Base-by-base conservation (phyloP, 768 basidiomycete genomes). In the Auriculariales sp. region DNA sequence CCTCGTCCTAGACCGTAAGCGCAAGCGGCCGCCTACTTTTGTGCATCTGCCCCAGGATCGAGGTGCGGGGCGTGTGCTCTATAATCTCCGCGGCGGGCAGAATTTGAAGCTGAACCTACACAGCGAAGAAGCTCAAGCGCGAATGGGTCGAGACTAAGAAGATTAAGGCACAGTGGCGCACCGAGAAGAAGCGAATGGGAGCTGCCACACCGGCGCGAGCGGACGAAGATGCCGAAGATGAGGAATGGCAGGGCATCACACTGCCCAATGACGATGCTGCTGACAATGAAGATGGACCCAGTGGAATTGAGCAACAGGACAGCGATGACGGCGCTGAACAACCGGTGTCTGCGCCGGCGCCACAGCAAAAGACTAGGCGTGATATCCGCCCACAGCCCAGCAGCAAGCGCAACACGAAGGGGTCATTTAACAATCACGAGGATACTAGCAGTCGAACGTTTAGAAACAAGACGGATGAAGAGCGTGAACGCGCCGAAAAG, bases 81-180 rank as follows among this genome's bases (percentile, higher is more conserved):
- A n/a, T n/a, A 33, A 19, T 51, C 36, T 48, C 17, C 32, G 42
- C 45, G 47, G 11, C 30, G 29, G 15, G 19, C 46, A 24, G 25
- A 35, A 32, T 48, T 24, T 54, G n/a, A n/a, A n/a, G n/a, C n/a
- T n/a, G n/a, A 24, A 12, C 19, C 39, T 24, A 9, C 19, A 10
- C 55, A 90, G 90, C 91, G 17, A 84, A 77, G 62, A 81, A 79
- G 56, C 69, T 93, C 51, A 93, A 90, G 65, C 73, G 77, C 60
- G 72, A 77, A 51, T 92, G 91, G 78, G 73, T 93, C 9, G 72
- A 83, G 50, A 78, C 73, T 53, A 73, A 73, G 52, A 89, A 88
- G 66, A 74, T 88, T 50, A 84, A 81, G 58, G 77, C 74, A 56
- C 74, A 82, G 67, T 90, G 87, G 83, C 82, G 74, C 58, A 69